These are phyloP conservation scores for Sarcocystis neurona DNA, from an alignment of 169 alveolate genomes.

Conservation along the genomic window DNA sequence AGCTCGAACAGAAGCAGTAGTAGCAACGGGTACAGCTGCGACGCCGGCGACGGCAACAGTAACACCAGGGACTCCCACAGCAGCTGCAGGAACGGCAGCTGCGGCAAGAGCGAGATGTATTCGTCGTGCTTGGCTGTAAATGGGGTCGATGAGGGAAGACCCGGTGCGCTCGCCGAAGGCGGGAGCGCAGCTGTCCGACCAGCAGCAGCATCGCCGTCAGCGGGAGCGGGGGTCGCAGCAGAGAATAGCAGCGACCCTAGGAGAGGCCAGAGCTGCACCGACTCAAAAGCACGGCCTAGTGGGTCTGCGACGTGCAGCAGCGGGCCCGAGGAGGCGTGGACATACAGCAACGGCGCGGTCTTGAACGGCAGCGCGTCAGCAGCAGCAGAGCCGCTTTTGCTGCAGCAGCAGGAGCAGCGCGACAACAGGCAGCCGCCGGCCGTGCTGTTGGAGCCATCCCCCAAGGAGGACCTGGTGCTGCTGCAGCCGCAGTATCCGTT, in stretches of 20 bases:
- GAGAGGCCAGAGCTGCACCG: no score
- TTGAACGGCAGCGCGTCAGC: not conserved
- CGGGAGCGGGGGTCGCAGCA: no score
- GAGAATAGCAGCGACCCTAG: no score
- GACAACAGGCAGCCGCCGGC: not conserved
- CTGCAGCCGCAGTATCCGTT: constrained; percentile 42
- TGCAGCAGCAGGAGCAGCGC: no score
- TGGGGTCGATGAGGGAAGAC: no score
- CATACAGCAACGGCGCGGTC: not conserved
- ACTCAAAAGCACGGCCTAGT: no score
- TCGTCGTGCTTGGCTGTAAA: no score
- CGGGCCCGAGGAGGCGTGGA: constrained; percentile 7
- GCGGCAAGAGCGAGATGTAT: no score
- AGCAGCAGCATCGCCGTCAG: no score
- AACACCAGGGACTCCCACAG: constrained; percentile 6
- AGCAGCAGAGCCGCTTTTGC: no score
- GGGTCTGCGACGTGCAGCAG: not conserved
- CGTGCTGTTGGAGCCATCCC: not conserved
- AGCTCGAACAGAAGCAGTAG: not conserved
- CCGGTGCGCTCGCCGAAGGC: no score
- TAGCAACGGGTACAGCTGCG: not conserved
- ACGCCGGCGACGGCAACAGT: not conserved
- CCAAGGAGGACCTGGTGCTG: not conserved
- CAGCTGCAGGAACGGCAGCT: not conserved
- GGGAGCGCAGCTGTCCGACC: no score